A percentile compares a stretch with the other conserved stretches of the same genome.
phyloP scores from a whole-genome alignment of 331 rosid genomes.

The Prunus yedoensis region DNA sequence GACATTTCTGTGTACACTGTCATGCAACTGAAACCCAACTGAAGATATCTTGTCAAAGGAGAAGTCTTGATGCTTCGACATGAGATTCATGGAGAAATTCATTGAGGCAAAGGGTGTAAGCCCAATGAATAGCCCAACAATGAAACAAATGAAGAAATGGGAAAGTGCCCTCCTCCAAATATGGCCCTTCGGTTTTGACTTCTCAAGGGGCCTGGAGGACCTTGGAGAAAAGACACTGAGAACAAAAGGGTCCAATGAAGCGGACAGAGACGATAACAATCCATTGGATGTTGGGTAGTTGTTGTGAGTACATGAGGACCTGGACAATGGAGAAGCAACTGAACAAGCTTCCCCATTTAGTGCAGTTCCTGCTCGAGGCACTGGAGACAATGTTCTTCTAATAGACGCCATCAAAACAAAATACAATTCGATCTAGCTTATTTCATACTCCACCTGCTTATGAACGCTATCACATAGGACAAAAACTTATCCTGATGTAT shows the following conservation, averaged over 20 bases:
- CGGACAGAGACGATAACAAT: slow-evolving; percentile 35
- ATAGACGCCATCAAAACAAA: slow-evolving; percentile 65
- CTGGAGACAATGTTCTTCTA: slow-evolving; percentile 78
- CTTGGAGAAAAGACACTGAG: slow-evolving; percentile 52
- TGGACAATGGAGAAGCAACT: slow-evolving; percentile 78
- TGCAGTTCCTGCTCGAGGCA: slow-evolving; percentile 58
- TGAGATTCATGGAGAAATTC: slow-evolving; percentile 47
- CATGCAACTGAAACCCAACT: slow-evolving; percentile 38
- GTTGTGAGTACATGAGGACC: slow-evolving; percentile 61
- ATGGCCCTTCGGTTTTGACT: slow-evolving; percentile 61
- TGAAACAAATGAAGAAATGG: slow-evolving; percentile 71
- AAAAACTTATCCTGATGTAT: not conserved
- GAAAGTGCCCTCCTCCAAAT: slow-evolving; percentile 66
- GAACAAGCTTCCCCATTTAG: slow-evolving; percentile 56
- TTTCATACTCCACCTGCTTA: slow-evolving; percentile 26
- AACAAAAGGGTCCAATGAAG: slow-evolving; percentile 45
- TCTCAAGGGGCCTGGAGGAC: slow-evolving; percentile 55
- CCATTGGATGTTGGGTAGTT: slow-evolving; percentile 41
- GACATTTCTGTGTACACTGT: slow-evolving; percentile 30
- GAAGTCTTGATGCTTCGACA: slow-evolving; percentile 64
- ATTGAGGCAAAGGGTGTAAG: slow-evolving; percentile 59
- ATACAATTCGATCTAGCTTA: slow-evolving; percentile 26
- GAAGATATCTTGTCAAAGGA: slow-evolving; percentile 51
- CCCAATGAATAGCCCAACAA: slow-evolving; percentile 70
- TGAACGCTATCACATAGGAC: not conserved